Evolutionary conservation across 192 early-diverging fungal species (phyloP).

Genomic region (Coemansia sp.): DNA sequence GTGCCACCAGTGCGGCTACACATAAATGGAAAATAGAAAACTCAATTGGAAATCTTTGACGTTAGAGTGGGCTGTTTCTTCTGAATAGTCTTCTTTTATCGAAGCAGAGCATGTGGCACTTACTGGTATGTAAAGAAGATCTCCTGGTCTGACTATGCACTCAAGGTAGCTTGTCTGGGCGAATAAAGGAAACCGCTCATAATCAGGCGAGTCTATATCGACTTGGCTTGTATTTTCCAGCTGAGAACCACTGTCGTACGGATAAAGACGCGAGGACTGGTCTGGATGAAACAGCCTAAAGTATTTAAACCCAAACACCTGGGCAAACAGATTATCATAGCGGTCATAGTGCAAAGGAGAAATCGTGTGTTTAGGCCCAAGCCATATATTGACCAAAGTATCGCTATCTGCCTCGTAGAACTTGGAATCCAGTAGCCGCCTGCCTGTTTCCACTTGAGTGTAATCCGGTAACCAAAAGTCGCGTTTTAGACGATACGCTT

Average conservation of each 20-base stretch:
- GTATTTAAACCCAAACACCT: constrained; percentile 83
- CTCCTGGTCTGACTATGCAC: constrained; percentile 70
- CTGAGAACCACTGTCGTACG: constrained; percentile 52
- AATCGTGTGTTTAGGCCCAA: constrained; percentile 79
- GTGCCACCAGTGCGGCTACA: constrained; percentile 86
- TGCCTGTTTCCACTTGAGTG: constrained; percentile 59
- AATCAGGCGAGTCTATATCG: constrained; percentile 67
- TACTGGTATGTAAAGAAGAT: constrained; percentile 86
- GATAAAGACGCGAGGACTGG: constrained; percentile 66
- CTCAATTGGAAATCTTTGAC: not conserved
- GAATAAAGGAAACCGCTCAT: constrained; percentile 59
- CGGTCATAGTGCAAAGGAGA: constrained; percentile 86
- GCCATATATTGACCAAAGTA: constrained; percentile 65
- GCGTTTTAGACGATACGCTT: constrained; percentile 66
- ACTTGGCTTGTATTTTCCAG: constrained; percentile 79
- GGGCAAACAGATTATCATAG: constrained; percentile 80
- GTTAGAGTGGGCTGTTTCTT: not conserved
- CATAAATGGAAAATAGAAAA: not conserved
- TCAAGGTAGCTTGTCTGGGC: constrained; percentile 63
- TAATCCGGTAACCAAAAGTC: constrained; percentile 83
- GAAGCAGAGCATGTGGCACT: constrained; percentile 14
- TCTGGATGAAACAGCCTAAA: constrained; percentile 69
- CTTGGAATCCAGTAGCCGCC: not conserved
- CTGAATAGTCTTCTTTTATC: not conserved
- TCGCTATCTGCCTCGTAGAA: constrained; percentile 10